Base-by-base conservation (phyloP, 257 asterid genomes). In the Nicotiana otophora region DNA sequence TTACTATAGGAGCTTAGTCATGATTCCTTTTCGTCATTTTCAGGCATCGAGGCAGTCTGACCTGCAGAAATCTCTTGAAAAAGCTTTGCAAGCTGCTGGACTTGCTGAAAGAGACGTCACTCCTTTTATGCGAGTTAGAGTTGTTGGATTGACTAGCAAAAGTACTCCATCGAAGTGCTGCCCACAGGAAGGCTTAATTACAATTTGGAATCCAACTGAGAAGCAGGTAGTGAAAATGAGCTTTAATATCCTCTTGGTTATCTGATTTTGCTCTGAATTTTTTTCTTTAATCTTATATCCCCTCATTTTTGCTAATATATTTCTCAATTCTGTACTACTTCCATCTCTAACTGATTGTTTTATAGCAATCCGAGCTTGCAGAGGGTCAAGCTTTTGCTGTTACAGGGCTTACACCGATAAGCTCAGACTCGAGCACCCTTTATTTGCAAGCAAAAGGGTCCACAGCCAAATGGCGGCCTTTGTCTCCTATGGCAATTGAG, bases 161-260 rank as follows among this genome's bases (percentile, higher is more conserved):
- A 57, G 84, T 81, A 85, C 77, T 67, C 81, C 80, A 48, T 87
- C 14, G 69, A 87, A 86, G 58, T 28, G 80, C 82, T 20, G 62
- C 81, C 85, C 86, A 1, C 82, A 61, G 70, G 86, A 85, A 84
- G 98, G 99, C 87, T 80, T 95, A 87, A 91, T 95, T 81, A 94
- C 97, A 12, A 89, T 92, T 75, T 91, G 98, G 98, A 89, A 89
- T 82, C 99, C 98, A 55, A 94, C 96, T 30, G 93, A 88, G 88
- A 90, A 92, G 68, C 96, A 92, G 96, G 99, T 95, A 54, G 19
- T 53, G 20, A 57, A 30, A 55, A 7, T 54, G 51, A 23, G 26
- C 26, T 23, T 23, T 23, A 23, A 23, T 23, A 23, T 23, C 26
- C 26, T 23, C 26, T 23, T 23, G 26, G 26, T 23, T 23, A 23